Conservation (phyloP, 805 yeast species). For the Kazachstania martiniae region DNA sequence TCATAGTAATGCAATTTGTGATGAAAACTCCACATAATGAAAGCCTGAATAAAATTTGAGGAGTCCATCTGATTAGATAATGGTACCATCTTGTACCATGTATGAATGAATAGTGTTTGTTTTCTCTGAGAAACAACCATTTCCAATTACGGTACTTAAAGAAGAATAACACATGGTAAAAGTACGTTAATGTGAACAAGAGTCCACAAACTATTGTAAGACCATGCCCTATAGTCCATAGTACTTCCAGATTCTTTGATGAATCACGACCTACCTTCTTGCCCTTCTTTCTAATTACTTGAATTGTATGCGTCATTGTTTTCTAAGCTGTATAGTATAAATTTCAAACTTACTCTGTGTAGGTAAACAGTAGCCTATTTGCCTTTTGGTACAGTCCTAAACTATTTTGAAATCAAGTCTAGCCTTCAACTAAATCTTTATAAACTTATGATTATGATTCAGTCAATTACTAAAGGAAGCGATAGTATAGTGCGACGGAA, state of each 20-base stretch:
- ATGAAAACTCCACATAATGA: conserved; percentile 45
- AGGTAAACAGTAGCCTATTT: too few relatives aligned
- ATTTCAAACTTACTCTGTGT: too few relatives aligned
- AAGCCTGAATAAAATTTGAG: conserved; percentile 43
- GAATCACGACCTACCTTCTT: too few relatives aligned
- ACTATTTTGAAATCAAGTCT: too few relatives aligned
- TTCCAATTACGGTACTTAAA: conserved; percentile 27
- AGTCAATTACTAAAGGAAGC: too few relatives aligned
- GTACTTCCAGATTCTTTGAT: conserved; percentile 6
- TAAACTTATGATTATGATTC: too few relatives aligned
- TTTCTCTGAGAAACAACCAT: conserved; percentile 21
- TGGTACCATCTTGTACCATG: conserved; percentile 16
- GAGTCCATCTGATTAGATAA: conserved; percentile 27
- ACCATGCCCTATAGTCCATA: conserved; percentile 25
- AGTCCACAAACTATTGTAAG: conserved; percentile 18
- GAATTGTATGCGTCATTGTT: conserved; percentile 15
- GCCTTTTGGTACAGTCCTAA: too few relatives aligned
- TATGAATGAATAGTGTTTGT: conserved; percentile 12
- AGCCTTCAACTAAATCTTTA: too few relatives aligned
- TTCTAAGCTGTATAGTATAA: too few relatives aligned
- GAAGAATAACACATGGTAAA: conserved; percentile 17
- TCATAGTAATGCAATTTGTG: conserved; percentile 42
- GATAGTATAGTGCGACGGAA: too few relatives aligned
- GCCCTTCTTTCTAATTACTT: conserved; percentile 17
- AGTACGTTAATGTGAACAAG: conserved; percentile 19